phyloP scores from a whole-genome alignment of 1,284 basidiomycete genomes.

The Laetiporus sulphureus region DNA sequence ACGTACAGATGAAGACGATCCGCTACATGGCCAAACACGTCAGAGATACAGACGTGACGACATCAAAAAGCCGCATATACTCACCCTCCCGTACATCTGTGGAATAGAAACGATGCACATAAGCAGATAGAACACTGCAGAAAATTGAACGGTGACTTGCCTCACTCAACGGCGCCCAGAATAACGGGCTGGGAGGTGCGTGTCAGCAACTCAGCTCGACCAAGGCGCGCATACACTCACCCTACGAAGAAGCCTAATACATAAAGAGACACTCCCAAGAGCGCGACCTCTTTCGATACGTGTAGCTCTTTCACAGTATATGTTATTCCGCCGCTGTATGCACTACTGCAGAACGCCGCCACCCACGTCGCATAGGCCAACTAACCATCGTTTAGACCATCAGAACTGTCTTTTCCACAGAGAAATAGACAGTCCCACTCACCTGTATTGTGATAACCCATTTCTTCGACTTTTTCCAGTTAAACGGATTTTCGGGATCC shows the following conservation, averaged over 20 bases:
- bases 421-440: too few relatives aligned
- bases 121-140: neutral
- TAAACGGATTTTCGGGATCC: slow-evolving; percentile 59
- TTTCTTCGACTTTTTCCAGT: slow-evolving; percentile 44
- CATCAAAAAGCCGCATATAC: too few relatives aligned
- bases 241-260: slow-evolving; percentile 41
- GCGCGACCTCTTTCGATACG: slow-evolving; percentile 45
- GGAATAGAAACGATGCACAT: neutral
- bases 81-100: slow-evolving; percentile 47
- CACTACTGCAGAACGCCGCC: slow-evolving; percentile 56
- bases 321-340: slow-evolving; percentile 50
- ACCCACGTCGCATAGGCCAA: slow-evolving; percentile 39
- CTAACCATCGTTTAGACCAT: slow-evolving; percentile 28
- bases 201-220: neutral
- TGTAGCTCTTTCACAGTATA: slow-evolving; percentile 41
- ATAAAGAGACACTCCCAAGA: slow-evolving; percentile 57
- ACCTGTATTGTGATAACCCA: slow-evolving; percentile 55
- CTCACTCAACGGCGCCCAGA: slow-evolving; percentile 64
- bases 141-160: slow-evolving; percentile 16
- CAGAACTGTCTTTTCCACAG: too few relatives aligned
- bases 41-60: too few relatives aligned
- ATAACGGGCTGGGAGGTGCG: slow-evolving; percentile 33
- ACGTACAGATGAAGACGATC: slow-evolving; percentile 49
- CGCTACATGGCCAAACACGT: too few relatives aligned
- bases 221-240: slow-evolving; percentile 19